Percentiles rank a stretch among this genome's conserved stretches.
Evolutionary conservation across 1,139 yeast genomes (phyloP).

Genomic region (Williopsis jadinii): DNA sequence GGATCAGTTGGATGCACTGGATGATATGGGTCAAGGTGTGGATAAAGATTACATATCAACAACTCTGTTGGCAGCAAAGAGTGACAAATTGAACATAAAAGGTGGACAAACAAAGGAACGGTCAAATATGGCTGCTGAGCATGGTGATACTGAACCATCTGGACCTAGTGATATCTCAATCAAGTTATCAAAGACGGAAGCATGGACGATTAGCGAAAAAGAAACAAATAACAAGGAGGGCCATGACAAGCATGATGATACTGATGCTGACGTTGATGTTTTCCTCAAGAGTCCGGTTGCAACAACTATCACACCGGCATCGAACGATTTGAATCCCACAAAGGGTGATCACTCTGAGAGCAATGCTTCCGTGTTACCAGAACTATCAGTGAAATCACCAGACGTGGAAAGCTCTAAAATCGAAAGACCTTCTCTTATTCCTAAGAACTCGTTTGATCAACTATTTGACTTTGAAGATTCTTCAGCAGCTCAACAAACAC

Average conservation of each 20-base stretch:
- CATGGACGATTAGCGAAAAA: slow-evolving; percentile 10
- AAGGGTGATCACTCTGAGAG: no score
- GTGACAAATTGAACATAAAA: neutral
- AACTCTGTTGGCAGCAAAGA: neutral
- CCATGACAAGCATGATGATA: slow-evolving; percentile 2
- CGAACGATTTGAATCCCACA: neutral
- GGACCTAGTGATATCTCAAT: slow-evolving; percentile 7
- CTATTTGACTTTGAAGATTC: slow-evolving; percentile 13
- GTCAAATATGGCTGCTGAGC: neutral
- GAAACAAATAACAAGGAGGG: no score
- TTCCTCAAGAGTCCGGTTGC: slow-evolving; percentile 8
- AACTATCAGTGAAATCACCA: no score
- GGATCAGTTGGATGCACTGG: slow-evolving; percentile 14
- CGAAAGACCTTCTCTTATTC: neutral
- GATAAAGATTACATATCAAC: neutral
- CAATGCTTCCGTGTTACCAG: no score
- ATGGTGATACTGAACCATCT: neutral
- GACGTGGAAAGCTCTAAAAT: neutral
- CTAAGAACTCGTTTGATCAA: slow-evolving; percentile 13
- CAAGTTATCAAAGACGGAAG: slow-evolving; percentile 17
- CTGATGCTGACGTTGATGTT: slow-evolving; percentile 15
- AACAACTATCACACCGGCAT: neutral
- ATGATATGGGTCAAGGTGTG: neutral
- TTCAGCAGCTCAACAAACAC: no score
- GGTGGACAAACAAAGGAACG: neutral